Conservation (phyloP, 192 early-diverging fungal genomes). For the Kappamyces sp. region DNA sequence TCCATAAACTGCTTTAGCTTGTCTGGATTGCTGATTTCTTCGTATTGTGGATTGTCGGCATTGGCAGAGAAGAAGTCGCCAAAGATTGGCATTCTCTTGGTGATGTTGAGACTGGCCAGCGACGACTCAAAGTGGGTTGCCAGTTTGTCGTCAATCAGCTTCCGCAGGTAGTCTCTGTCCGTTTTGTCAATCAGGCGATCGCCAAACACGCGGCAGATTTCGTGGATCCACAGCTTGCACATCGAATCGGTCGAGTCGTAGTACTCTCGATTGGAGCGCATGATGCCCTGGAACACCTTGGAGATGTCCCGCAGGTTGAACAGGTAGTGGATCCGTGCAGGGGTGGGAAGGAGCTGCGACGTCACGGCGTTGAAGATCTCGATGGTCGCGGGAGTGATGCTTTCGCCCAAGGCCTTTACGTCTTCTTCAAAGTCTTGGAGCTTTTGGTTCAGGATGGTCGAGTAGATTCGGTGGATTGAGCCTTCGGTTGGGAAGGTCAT, state of each 20-base stretch:
- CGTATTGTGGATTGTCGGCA: constrained; percentile 39
- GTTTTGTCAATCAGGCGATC: constrained; percentile 50
- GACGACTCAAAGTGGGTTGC: constrained; percentile 36
- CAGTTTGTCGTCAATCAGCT: constrained; percentile 53
- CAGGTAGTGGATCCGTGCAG: constrained; percentile 54
- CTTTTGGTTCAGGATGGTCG: constrained; percentile 53
- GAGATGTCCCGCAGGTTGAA: constrained; percentile 59
- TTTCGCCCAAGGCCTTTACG: constrained; percentile 46
- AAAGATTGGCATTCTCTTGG: constrained; percentile 46
- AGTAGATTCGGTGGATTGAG: constrained; percentile 44
- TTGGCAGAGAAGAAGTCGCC: constrained; percentile 48
- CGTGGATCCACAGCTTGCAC: constrained; percentile 53
- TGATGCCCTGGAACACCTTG: constrained; percentile 55
- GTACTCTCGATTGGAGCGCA: constrained; percentile 49
- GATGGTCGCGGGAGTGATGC: constrained; percentile 48
- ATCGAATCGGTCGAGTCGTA: constrained; percentile 47
- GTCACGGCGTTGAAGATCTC: constrained; percentile 52
- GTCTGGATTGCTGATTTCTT: constrained; percentile 40
- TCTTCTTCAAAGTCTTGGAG: constrained; percentile 52
- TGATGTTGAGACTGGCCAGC: constrained; percentile 43
- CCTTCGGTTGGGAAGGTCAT: constrained; percentile 52
- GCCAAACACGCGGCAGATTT: constrained; percentile 46
- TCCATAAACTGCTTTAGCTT: constrained; percentile 47
- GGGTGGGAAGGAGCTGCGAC: constrained; percentile 50
- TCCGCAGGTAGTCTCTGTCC: constrained; percentile 43